Base-by-base conservation (phyloP, 1,284 basidiomycete genomes). In the Erythrobasidium hasegawianum region DNA sequence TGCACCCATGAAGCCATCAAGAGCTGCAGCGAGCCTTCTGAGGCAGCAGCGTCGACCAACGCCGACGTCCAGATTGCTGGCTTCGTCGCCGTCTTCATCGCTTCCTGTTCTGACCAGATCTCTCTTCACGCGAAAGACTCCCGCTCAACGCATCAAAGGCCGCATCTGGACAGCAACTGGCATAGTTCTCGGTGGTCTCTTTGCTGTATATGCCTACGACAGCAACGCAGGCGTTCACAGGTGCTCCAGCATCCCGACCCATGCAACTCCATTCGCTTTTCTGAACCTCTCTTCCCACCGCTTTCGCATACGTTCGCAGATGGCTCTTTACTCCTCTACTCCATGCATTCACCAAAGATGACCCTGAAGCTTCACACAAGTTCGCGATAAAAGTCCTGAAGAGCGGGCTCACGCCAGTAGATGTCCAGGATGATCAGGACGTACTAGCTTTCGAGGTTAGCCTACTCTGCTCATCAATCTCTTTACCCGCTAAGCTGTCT, bases 321-420 rank as follows among this genome's bases (percentile, higher is more conserved):
- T 75, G 72, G 72, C 47, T 75, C 18, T 64, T 69, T 33, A 64
- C 72, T 14, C 74, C 74, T 11, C 68, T 71, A 0, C 55, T 75
- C 57, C 72, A 59, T 67, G 72, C 52, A 47, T 70, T 69, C 50
- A 75, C 74, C 7, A 59, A 67, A 54, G 68, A 73, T 57, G 91
- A 96, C 75, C 83, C 94, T 1, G 95, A 98, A 77, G 83, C 84
- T 1, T 85, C 88, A 0, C 94, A 97, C 75, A 87, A 87, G 77
- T 74, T 95, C 47, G 92, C 93, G 1, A 84, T 98, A 49, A 85
- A 86, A 74, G 81, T 89, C 16, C 79, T 97, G 50, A 81, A 82
- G 71, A 85, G 82, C 64, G 89, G 90, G 1, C 76, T 91, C 14
- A 85, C 83, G 5, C 92, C 95, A 5, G 84, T 83, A 70, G 95